Percentiles rank a stretch among this genome's conserved stretches.
Evolutionary conservation across 2,329 filamentous ascomycete genomes (phyloP).

Genomic region (Colletotrichum destructivum): DNA sequence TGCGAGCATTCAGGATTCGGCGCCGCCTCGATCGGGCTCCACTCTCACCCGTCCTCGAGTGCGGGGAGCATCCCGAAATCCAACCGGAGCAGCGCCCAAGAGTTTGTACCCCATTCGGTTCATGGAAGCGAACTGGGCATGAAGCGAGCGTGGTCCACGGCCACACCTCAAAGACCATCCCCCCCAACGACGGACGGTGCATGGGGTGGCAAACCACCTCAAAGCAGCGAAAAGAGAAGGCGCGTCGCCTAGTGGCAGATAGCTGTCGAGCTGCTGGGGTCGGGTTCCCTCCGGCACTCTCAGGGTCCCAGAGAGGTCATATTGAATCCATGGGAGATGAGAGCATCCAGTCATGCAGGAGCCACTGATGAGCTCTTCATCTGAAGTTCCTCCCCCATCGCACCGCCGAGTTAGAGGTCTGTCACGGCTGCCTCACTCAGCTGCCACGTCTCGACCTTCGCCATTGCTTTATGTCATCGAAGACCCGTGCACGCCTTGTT

Average conservation of each 20-base stretch:
- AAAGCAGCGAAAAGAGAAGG: neutral
- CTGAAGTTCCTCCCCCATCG: conserved; percentile 5
- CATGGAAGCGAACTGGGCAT: conserved; percentile 6
- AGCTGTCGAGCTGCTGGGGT: neutral
- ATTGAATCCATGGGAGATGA: neutral
- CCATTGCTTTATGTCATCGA: conserved; percentile 8
- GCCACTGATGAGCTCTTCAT: neutral
- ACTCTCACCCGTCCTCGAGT: conserved; percentile 1
- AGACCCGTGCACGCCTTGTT: conserved; percentile 2
- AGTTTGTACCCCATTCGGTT: neutral
- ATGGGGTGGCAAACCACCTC: neutral
- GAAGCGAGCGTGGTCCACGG: conserved; percentile 20
- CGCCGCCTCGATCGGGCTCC: conserved; percentile 4
- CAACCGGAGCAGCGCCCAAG: neutral
- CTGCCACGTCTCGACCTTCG: conserved; percentile 2
- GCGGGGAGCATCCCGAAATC: conserved; percentile 9
- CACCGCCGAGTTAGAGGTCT: conserved; percentile 17
- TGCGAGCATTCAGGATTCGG: neutral
- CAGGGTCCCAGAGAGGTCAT: neutral
- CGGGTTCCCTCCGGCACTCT: neutral
- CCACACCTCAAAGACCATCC: neutral
- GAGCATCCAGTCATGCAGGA: neutral
- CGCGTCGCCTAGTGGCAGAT: neutral
- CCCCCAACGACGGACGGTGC: neutral
- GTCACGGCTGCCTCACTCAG: neutral